Base-by-base conservation (phyloP, 805 yeast species). In the Kodamaea neixiangensis region DNA sequence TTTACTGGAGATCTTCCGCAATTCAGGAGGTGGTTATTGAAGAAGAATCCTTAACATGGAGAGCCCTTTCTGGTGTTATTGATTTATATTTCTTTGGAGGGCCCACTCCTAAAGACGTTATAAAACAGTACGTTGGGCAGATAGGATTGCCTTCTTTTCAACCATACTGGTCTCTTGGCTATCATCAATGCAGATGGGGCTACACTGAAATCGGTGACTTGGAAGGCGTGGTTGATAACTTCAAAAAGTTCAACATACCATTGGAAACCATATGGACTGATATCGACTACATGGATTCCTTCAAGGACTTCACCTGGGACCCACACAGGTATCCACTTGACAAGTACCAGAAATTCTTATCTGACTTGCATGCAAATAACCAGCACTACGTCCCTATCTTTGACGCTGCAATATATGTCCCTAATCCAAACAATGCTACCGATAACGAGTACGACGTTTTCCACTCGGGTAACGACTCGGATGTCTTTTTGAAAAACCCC, bases 1-100 rank as follows among this genome's bases (percentile, higher is more conserved):
- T 66, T 5, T 66, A 61, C 49, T 63, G 67, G 59, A 57, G 69
- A 53, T 62, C 67, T 20, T 54, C 63, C 3, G 66, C 65, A 15
- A 58, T 59, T 11, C 70, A 66, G 25, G 71, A 66, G 49, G 62
- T 66, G 5, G 25, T 64, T 10, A 50, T 66, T 43, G 68, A 54
- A 9, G 64, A 65, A 15, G 56, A 57, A 37, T 52, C 60, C 7
- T 53, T 66, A 25, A 61, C 65, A 3, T 66, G 70, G 69, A 56
- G 70, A 49, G 59, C 66, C 4, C 49, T 65, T 7, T 54, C 63
- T 20, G 70, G 70, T 15, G 58, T 61, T 15, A 46, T 67, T 40
- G 72, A 67, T 49, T 55, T 66, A 43, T 60, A 59, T 42, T 60
- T 60, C 55, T 60, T 60, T 47, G 49, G 54, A 34, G 64, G 64